Conservation (phyloP, 257 asterid species). For the Parsonsia alboflavescens region DNA sequence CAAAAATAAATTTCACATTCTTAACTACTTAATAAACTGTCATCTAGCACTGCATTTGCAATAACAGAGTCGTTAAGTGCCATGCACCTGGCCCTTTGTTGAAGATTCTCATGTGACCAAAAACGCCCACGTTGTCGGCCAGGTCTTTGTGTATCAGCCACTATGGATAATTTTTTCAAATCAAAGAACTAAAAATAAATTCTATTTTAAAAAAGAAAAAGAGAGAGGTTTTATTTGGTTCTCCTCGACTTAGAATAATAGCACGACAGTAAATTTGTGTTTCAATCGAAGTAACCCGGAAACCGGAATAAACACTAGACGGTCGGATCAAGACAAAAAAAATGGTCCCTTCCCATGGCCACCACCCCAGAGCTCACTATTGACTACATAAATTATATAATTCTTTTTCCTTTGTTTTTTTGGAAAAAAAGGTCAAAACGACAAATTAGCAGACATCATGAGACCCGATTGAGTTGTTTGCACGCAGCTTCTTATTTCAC, state of each 20-base stretch:
- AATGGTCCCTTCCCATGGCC: too few relatives aligned
- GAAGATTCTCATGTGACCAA: background rate
- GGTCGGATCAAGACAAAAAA: background rate
- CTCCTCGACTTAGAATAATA: conserved; percentile 11
- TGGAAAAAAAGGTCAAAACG: background rate
- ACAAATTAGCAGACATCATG: conserved; percentile 10
- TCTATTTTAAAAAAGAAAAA: too few relatives aligned
- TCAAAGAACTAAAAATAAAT: background rate
- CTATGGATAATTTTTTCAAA: too few relatives aligned
- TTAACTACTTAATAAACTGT: too few relatives aligned
- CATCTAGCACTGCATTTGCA: too few relatives aligned
- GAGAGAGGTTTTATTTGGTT: background rate
- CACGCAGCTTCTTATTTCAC: conserved; percentile 12
- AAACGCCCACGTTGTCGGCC: background rate
- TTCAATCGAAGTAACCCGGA: conserved; percentile 32
- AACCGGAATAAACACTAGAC: conserved; percentile 1
- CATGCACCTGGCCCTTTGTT: background rate
- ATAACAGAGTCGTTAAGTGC: background rate
- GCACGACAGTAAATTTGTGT: too few relatives aligned
- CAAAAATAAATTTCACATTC: too few relatives aligned
- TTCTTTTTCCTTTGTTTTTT: background rate
- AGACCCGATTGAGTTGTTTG: background rate
- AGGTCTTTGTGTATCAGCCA: background rate
- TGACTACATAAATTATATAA: too few relatives aligned
- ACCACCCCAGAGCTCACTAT: too few relatives aligned